Evolutionary conservation across 371 early-diverging fungal species (phyloP), one percentile per base, ranked within the genome.

Genomic region (Saksenaea oblongispora): DNA sequence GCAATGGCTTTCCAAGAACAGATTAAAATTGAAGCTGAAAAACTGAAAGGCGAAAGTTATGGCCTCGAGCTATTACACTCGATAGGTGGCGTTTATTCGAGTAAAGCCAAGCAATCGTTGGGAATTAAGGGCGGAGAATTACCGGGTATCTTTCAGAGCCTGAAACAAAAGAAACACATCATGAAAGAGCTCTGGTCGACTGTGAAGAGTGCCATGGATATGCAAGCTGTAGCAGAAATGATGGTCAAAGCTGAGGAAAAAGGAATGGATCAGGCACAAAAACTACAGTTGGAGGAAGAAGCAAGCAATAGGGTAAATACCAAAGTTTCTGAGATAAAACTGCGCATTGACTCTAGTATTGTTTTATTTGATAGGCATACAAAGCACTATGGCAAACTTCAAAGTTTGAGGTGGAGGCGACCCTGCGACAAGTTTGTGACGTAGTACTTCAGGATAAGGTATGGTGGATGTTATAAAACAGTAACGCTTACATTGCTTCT

Each of bases 321-420:
- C 24, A 54, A 31, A 7, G 54, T 26, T 1, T 22, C 3, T 18
- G 22, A 7, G 51, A 18, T 1, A 9, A 17, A 3, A 17, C 1
- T 28, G 13, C 22, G 9, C 34, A 27, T 54, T 34, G 36, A 14
- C 15, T 57, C 36, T 11, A 28, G 17, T 31, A n/a, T 24, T 57
- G 9, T 61, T 51, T 26, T 47, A 75, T 71, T 8, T 61, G 47
- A 22, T 84, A 91, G 79, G 92, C 92, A 18, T 80, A 96, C 65
- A 90, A 94, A 66, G 94, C 95, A 1, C 83, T 98, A 60, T 97
- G 97, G 97, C 86, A 93, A 72, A 95, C 94, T 10, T 91, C 92
- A 36, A 94, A 95, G 67, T 83, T 98, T 59, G 98, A 98, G 72
- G 94, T 98, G 5, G 95, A 97, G 69, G 87, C 74, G 10, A 82